Evolutionary conservation across 1,284 basidiomycete species (phyloP), one percentile per base, ranked within the genome.

Genomic region (Ustilago sp.): DNA sequence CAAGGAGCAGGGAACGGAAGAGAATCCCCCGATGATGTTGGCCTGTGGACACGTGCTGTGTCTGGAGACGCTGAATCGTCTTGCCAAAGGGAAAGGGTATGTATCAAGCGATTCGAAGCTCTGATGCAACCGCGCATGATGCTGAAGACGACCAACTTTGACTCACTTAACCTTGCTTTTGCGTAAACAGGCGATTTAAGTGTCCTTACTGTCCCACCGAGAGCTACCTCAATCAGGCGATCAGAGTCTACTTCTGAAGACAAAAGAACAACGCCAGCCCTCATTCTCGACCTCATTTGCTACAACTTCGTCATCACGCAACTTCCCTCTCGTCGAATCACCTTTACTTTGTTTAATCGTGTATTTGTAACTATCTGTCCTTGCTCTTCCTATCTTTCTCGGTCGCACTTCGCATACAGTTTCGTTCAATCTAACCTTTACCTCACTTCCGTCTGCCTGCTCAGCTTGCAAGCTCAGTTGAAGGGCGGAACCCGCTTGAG

Each of bases 1-100:
- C 15, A 99, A 98, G 87, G 96, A 99, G 84, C 95, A 97, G 87
- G 91, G 94, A 13, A 96, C 94, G 1, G 93, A 95, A 59, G 86
- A 89, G 67, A 99, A 99, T 86, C 97, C 95, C 23, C 96, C 96
- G 0, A 97, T 97, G 93, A 95, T 98, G 93, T 91, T 99, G 89
- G 88, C 89, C 1, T 99, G 96, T 85, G 96, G 96, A 0, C 97
- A 99, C 61, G 79, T 80, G 36, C 36, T 82, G 11, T 83, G 80
- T 54, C 59, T 70, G 19, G 83, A 85, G 48, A 74, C 74, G 38
- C 69, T 85, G n/a, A 74, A 65, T 5, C 39, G 77, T 28, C 48
- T 85, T 9, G 77, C 68, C 82, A 97, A 96, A 87, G 90, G 92
- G 31, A 91, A 90, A 81, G 92, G 93, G 95, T 95, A 55, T 15